phyloP scores from a whole-genome alignment of 164 flowering plant genomes.

The Tetracentron sinense region DNA sequence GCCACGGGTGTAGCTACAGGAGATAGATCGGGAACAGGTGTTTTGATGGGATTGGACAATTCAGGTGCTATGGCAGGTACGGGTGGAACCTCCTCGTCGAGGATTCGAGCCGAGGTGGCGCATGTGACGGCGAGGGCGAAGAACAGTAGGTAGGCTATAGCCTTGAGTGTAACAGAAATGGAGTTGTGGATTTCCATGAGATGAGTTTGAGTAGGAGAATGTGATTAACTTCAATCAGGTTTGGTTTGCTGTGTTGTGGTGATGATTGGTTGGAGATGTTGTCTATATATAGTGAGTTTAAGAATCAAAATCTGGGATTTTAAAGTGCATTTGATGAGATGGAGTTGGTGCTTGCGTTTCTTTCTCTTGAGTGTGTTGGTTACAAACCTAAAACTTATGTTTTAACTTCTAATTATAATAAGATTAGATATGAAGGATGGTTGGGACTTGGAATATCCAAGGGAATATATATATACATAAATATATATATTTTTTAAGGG shows the following conservation, averaged over 20 bases:
- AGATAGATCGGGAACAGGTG: too few species aligned
- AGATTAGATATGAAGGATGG: too few species aligned
- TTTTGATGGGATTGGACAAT: too few species aligned
- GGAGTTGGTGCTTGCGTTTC: slow-evolving; percentile 34
- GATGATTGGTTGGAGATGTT: slow-evolving; percentile 10
- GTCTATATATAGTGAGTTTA: slow-evolving; percentile 17
- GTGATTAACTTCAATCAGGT: too few species aligned
- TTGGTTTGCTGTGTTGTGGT: not conserved
- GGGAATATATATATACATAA: too few species aligned
- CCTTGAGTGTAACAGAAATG: slow-evolving; percentile 18
- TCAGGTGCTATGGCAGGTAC: slow-evolving; percentile 16
- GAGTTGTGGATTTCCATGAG: slow-evolving; percentile 24
- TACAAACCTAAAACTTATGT: slow-evolving; percentile 21
- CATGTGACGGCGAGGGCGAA: slow-evolving; percentile 34
- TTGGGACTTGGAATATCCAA: too few species aligned
- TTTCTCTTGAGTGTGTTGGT: slow-evolving; percentile 18
- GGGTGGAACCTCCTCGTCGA: slow-evolving; percentile 35
- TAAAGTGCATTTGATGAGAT: slow-evolving; percentile 35
- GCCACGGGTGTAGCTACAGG: slow-evolving; percentile 9
- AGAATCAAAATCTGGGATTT: not conserved
- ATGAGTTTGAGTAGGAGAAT: not conserved
- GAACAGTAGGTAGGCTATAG: slow-evolving; percentile 24
- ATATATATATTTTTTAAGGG: too few species aligned
- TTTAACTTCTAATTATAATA: too few species aligned
- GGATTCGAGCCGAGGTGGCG: slow-evolving; percentile 45